Conservation (phyloP, 2,329 filamentous ascomycete genomes). For the Aspergillus neoniger region DNA sequence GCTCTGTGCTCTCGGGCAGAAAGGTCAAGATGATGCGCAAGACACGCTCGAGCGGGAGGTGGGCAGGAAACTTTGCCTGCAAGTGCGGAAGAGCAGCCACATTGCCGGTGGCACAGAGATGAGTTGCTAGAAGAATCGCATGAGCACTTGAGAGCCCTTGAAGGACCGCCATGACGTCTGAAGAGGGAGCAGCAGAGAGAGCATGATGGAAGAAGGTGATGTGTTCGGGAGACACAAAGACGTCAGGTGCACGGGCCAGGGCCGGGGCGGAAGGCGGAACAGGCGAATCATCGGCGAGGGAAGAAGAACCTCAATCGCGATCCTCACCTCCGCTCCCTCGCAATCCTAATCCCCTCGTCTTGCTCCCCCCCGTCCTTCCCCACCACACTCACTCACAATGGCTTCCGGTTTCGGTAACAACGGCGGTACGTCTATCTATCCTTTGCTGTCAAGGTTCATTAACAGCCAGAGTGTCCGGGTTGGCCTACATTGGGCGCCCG, state of each 20-base stretch:
- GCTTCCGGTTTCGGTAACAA: conserved; percentile 58
- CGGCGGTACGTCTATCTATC: conserved; percentile 47
- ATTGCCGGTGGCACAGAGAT: conserved; percentile 58
- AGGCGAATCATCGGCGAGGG: conserved; percentile 27
- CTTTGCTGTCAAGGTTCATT: conserved; percentile 3
- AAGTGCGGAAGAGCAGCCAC: conserved; percentile 55
- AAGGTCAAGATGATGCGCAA: conserved; percentile 63
- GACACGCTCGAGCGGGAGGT: conserved; percentile 55
- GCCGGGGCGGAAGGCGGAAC: conserved; percentile 25
- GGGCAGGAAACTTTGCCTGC: conserved; percentile 49
- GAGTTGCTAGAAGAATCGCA: conserved; percentile 59
- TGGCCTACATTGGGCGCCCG: conserved; percentile 17
- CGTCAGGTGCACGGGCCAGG: conserved; percentile 25
- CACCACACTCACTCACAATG: conserved; percentile 40
- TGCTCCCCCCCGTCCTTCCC: conserved; percentile 23
- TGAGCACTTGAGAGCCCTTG: conserved; percentile 55
- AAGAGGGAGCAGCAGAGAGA: conserved; percentile 5
- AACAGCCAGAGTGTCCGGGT: conserved; percentile 15
- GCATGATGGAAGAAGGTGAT: conserved; percentile 26
- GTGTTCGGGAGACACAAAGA: conserved; percentile 26
- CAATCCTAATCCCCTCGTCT: conserved; percentile 22
- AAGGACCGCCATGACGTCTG: conserved; percentile 40
- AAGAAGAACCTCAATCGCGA: conserved; percentile 35
- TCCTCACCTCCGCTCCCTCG: conserved; percentile 26
- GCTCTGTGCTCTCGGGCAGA: conserved; percentile 60